Percentiles rank a stretch among this genome's conserved stretches.
phyloP scores from a whole-genome alignment of 2,329 filamentous ascomycete genomes.

The Botryotinia globosa region DNA sequence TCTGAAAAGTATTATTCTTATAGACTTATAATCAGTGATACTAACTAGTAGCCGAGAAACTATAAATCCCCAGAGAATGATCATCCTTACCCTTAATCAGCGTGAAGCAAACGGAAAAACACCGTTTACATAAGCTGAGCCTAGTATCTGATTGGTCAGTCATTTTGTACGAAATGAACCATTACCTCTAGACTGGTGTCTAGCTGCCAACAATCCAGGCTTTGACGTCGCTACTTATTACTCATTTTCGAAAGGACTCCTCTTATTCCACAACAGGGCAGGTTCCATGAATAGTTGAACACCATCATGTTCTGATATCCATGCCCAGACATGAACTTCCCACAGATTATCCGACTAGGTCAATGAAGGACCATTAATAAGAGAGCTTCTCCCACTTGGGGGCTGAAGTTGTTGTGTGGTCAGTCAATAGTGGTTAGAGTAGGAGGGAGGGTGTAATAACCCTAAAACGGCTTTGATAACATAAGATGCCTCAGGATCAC shows the following conservation, averaged over 20 bases:
- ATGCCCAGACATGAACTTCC: background rate
- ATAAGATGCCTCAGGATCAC: background rate
- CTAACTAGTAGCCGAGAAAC: background rate
- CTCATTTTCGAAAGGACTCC: background rate
- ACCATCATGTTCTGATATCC: background rate
- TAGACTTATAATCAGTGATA: background rate
- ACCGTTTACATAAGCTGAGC: background rate
- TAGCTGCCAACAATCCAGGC: background rate
- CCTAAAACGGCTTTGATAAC: background rate
- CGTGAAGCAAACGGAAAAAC: background rate
- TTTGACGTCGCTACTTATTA: background rate
- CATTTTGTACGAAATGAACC: background rate
- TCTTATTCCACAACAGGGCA: background rate
- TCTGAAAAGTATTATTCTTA: background rate
- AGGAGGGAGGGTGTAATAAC: background rate
- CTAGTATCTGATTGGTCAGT: background rate
- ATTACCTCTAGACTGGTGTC: background rate
- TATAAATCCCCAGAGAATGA: background rate
- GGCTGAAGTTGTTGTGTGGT: background rate
- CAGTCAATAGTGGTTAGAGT: background rate
- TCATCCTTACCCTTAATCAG: background rate
- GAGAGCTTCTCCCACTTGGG: background rate
- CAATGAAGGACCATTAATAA: background rate
- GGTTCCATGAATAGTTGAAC: background rate
- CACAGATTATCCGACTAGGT: background rate